Conservation (phyloP, 768 basidiomycete species). For the Russula virescens region DNA sequence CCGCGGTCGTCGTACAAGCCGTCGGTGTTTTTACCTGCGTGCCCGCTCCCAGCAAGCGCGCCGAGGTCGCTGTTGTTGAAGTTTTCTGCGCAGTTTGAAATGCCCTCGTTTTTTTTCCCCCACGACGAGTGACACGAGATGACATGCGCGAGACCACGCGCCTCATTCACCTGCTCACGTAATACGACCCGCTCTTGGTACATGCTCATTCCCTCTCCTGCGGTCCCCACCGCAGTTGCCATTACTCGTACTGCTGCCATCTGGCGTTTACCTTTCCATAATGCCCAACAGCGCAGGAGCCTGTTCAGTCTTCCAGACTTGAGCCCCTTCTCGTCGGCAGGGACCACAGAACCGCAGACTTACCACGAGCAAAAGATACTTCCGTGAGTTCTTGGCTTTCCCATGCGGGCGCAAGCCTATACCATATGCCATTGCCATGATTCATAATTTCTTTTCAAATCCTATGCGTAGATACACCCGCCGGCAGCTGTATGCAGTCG, state of each 20-base stretch:
- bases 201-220: slow-evolving; percentile 7
- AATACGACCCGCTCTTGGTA: not conserved
- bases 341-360: slow-evolving; percentile 44
- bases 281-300: slow-evolving; percentile 10
- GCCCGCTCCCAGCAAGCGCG: not conserved
- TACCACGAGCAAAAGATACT: slow-evolving; percentile 84
- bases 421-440: too few relatives aligned
- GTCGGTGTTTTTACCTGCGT: too few relatives aligned
- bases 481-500: slow-evolving; percentile 75
- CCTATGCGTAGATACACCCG: slow-evolving; percentile 57
- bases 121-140: too few relatives aligned
- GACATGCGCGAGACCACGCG: too few relatives aligned
- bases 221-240: not conserved
- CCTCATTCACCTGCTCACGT: not conserved
- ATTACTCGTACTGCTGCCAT: not conserved
- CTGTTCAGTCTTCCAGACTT: slow-evolving; percentile 43
- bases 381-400: slow-evolving; percentile 56
- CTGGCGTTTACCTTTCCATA: not conserved
- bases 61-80: slow-evolving; percentile 18
- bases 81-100: slow-evolving; percentile 18
- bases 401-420: too few relatives aligned
- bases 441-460: too few relatives aligned
- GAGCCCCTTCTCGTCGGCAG: slow-evolving; percentile 37
- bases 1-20: too few relatives aligned
- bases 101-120: not conserved